Conservation (phyloP, 768 basidiomycete species). For the Rhodocollybia butyracea region DNA sequence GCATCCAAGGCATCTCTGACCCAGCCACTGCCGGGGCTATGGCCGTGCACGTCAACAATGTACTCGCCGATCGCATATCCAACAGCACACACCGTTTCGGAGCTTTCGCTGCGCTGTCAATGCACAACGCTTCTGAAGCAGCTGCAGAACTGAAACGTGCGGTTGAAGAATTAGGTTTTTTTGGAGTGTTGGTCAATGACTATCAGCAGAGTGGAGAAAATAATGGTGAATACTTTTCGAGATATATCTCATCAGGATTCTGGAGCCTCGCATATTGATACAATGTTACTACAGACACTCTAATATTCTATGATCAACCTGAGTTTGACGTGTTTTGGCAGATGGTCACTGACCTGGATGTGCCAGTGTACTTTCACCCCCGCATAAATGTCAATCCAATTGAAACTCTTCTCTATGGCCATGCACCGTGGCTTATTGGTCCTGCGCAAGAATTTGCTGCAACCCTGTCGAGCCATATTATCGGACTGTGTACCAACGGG, state of each 20-base stretch:
- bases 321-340: conserved; percentile 5
- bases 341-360: conserved; percentile 6
- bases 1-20: conserved; percentile 16
- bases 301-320: conserved; percentile 5
- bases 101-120: conserved; percentile 38
- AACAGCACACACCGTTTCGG: conserved; percentile 25
- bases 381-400: conserved; percentile 1
- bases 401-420: conserved; percentile 5
- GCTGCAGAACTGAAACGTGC: conserved; percentile 36
- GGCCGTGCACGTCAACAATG: conserved; percentile 34
- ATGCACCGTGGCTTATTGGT: conserved; percentile 31
- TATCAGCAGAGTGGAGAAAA: conserved; percentile 38
- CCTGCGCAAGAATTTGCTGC: conserved; percentile 35
- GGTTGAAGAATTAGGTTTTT: conserved; percentile 36
- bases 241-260: neutral
- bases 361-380: conserved; percentile 8
- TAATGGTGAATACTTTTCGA: neutral
- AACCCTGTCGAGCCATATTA: conserved; percentile 35
- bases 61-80: conserved; percentile 10
- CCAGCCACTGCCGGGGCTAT: conserved; percentile 14
- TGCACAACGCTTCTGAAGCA: conserved; percentile 41
- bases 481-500: conserved; percentile 36
- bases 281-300: neutral
- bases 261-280: neutral
- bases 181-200: conserved; percentile 43